Evolutionary conservation across 2,329 filamentous ascomycete species (phyloP), one percentile per base, ranked within the genome.

Genomic region (Metarhizium rileyi): DNA sequence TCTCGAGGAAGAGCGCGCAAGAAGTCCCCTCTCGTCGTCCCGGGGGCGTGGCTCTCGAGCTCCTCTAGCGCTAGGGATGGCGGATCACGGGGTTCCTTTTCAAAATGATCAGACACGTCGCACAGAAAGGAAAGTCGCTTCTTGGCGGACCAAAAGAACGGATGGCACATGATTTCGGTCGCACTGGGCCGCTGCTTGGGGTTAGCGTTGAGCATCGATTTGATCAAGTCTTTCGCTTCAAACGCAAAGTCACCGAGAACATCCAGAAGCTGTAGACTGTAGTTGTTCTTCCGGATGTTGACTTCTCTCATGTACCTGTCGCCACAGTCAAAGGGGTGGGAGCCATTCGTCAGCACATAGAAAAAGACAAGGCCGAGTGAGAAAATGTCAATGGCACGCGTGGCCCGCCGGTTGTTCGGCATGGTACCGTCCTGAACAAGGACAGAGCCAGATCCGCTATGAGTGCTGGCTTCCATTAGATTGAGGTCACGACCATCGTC

Each of bases 321-420:
- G 50, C 93, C 90, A 54, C 90, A 90, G 63, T 96, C 91, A 60
- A 94, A 98, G 0, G 93, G 93, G 65, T 98, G 93, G 1, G 78
- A 81, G 16, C 93, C 93, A 54, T 90, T 87, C 1, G 91, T 96
- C 52, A 98, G 76, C n/a, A 97, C 90, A 65, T 96, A 98, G 70
- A 90, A 97, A 73, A 96, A 98, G n/a, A 98, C 90, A 48, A 95
- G 85, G 1, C 93, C 93, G 33, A 98, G 78, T 0, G 90, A 95
- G 70, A 98, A 98, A 25, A 98, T 95, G 63, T 98, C 93, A 53
- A 97, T 96, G 8, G 93, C 88, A 43, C 93, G 85, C 43, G 95
- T 98, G 6, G 94, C 91, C 47, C 93, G 86, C 52, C 90, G 84
- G 44, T 59, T 61, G 57, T 81, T 82, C 57, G 61, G 74, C 69